phyloP scores from a whole-genome alignment of 148 eudicot species.

The Polygonum aviculare region DNA sequence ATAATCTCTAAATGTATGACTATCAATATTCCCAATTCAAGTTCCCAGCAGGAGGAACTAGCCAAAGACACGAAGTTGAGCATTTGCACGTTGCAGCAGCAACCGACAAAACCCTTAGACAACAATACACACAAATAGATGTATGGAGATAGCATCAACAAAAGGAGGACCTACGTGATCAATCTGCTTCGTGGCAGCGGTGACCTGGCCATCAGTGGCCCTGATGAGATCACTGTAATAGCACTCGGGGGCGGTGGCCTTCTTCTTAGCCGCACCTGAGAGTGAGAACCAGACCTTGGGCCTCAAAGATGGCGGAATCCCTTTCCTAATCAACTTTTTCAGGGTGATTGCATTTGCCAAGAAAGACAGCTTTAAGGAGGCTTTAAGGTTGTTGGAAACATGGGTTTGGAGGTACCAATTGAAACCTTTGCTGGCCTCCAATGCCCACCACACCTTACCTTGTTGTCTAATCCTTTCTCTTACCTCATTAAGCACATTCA shows the following conservation, averaged over 20 bases:
- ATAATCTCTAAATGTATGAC: not conserved
- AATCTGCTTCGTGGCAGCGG: constrained; percentile 86
- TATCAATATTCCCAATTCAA: not conserved
- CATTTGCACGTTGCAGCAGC: not conserved
- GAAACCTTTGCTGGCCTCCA: constrained; percentile 81
- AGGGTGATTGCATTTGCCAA: constrained; percentile 67
- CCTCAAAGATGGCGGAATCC: constrained; percentile 76
- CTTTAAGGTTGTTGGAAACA: constrained; percentile 43
- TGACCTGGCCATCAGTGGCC: constrained; percentile 73
- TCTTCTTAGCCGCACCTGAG: constrained; percentile 97
- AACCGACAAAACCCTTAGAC: not conserved
- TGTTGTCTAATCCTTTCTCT: constrained; percentile 89
- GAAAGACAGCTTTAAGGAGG: constrained; percentile 66
- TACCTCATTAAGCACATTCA: constrained; percentile 91
- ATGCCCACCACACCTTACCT: constrained; percentile 85
- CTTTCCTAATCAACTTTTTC: constrained; percentile 77
- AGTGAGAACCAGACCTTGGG: constrained; percentile 86
- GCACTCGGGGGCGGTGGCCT: constrained; percentile 86
- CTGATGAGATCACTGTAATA: constrained; percentile 67
- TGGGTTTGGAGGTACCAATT: constrained; percentile 85
- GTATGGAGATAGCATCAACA: not conserved
- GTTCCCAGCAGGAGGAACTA: not conserved
- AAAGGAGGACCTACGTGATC: constrained; percentile 65
- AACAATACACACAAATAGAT: not conserved
- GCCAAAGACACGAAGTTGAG: not conserved